Evolutionary conservation across 2,329 filamentous ascomycete species (phyloP), one percentile per base, ranked within the genome.

Genomic region (Lachnellula hyalina): DNA sequence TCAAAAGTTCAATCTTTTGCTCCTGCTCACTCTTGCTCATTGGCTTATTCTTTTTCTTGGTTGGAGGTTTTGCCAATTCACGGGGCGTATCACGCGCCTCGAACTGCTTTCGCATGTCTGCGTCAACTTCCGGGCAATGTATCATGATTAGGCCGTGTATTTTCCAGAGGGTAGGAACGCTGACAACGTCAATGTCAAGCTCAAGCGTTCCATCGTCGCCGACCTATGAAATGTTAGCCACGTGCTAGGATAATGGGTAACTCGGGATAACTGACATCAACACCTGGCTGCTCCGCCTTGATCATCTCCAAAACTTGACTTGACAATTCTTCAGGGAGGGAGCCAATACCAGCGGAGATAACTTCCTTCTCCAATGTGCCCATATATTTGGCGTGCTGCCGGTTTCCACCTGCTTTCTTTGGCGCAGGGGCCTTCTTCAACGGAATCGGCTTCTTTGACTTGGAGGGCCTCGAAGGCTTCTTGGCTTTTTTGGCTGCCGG

Each of bases 321-420:
- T 67, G 96, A 87, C 62, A 90, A 85, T n/a, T 79, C 77, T 49
- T 87, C 86, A 17, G 91, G 85, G 54, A 97, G 83, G 59, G 86
- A 85, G 64, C 86, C 88, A 60, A 96, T 94, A 14, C 89, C 88
- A 55, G 87, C 86, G 1, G 90, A 93, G 55, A 99, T 95, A 61
- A 92, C 83, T 55, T 94, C 90, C 76, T 97, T 97, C 73, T 99
- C 91, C 3, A 86, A 82, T 7, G 83, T 86, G 45, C 90, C 83
- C 66, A 89, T 82, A 52, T 80, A 80, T 56, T 61, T n/a, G 47
- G 58, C 17, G 5, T 17, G 12, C 41, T 23, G n/a, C 21, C 23
- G 77, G 79, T 0, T 68, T 72, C 59, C 55, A 56, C 54, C 46
- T 59, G 73, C 65, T 65, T 80, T 80, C 69, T 83, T 76, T 66